These are phyloP conservation scores for Obba rivulosa DNA, from an alignment of 768 basidiomycete species.

Conservation along the genomic window DNA sequence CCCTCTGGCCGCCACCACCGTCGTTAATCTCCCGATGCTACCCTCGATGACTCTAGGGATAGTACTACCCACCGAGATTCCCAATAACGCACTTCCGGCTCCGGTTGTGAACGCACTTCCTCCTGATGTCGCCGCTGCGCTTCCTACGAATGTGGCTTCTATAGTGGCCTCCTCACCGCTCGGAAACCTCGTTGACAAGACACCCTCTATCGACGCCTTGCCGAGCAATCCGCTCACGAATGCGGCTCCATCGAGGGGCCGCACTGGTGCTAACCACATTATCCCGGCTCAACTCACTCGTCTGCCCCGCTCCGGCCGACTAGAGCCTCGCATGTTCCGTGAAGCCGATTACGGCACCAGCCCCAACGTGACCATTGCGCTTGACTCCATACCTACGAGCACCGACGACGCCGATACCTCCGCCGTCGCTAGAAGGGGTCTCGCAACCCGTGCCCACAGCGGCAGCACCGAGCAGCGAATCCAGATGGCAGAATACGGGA, in stretches of 20 bases:
- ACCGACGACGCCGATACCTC: neutral
- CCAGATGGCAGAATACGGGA: neutral
- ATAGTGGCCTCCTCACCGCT: neutral
- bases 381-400: constrained; percentile 1
- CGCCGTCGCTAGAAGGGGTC: neutral
- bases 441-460: neutral
- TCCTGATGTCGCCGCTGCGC: neutral
- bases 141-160: neutral
- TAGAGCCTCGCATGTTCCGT: constrained; percentile 7
- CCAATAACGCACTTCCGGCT: constrained; percentile 5
- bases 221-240: neutral
- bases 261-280: neutral
- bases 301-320: constrained; percentile 5
- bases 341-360: constrained; percentile 13
- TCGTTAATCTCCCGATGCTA: constrained; percentile 4
- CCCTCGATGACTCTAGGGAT: constrained; percentile 8
- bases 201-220: neutral
- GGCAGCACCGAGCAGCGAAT: neutral
- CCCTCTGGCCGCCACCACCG: constrained; percentile 7
- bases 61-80: constrained; percentile 10
- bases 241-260: neutral
- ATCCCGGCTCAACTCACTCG: neutral
- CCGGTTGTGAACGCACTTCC: neutral
- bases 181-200: too few species aligned
- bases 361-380: constrained; percentile 4